Conservation (phyloP, 345 rosid species). For the Excoecaria agallocha region DNA sequence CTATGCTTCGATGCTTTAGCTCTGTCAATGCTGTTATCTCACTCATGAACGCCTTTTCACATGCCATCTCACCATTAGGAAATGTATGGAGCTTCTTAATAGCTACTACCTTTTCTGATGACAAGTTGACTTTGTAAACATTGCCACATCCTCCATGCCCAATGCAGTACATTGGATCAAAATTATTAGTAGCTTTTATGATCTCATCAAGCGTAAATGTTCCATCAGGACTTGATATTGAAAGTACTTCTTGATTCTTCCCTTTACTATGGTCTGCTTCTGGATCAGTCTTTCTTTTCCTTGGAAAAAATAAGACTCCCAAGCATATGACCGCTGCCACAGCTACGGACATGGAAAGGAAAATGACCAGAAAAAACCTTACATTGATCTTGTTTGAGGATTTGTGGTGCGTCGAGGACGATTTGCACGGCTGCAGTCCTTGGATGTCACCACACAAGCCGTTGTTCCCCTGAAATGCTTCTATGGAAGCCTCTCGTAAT, state of each 20-base stretch:
- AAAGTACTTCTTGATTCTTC: too few relatives aligned
- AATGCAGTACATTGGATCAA: constrained; percentile 15
- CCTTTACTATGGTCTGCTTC: too few relatives aligned
- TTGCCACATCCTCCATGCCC: constrained; percentile 26
- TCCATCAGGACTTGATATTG: too few relatives aligned
- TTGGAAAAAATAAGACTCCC: too few relatives aligned
- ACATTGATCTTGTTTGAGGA: not conserved
- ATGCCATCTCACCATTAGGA: not conserved
- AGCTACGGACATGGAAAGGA: constrained; percentile 12
- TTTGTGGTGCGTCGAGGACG: too few relatives aligned
- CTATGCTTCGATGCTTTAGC: constrained; percentile 37
- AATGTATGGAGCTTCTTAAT: constrained; percentile 21
- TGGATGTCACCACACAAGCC: constrained; percentile 36
- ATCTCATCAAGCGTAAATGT: too few relatives aligned
- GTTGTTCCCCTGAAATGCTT: constrained; percentile 30
- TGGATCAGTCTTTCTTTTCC: too few relatives aligned
- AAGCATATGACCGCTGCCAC: too few relatives aligned
- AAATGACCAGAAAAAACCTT: not conserved
- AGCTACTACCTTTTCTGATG: constrained; percentile 10
- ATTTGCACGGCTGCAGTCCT: constrained; percentile 30
- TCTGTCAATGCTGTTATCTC: constrained; percentile 24
- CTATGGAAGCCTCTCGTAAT: too few relatives aligned
- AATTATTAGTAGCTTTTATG: constrained; percentile 17
- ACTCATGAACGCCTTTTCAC: constrained; percentile 16
- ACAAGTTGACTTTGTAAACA: constrained; percentile 28